Conservation (phyloP, 2,329 filamentous ascomycete species). For the Fusarium oxysporum region DNA sequence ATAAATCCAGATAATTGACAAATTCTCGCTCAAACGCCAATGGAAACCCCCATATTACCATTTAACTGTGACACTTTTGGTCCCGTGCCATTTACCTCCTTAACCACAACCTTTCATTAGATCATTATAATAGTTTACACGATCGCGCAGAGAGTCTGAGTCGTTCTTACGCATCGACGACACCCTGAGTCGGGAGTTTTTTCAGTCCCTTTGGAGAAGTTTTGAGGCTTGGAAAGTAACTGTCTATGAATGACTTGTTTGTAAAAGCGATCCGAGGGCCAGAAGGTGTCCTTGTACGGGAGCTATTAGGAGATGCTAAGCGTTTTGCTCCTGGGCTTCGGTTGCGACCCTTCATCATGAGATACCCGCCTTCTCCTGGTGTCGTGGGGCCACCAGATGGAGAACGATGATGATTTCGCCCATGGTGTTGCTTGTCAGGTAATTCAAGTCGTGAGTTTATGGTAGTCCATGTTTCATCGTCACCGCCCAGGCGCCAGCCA, state of each 20-base stretch:
- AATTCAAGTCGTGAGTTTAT: slow-evolving; percentile 65
- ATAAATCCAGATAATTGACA: not conserved
- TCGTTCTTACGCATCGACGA: slow-evolving; percentile 34
- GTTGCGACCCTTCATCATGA: slow-evolving; percentile 58
- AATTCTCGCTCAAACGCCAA: slow-evolving; percentile 22
- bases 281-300: slow-evolving; percentile 62
- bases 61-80: slow-evolving; percentile 10
- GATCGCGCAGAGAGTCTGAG: not conserved
- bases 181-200: slow-evolving; percentile 38
- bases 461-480: slow-evolving; percentile 63
- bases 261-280: slow-evolving; percentile 50
- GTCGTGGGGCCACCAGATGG: slow-evolving; percentile 55
- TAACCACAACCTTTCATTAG: slow-evolving; percentile 21
- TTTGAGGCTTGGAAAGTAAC: slow-evolving; percentile 56
- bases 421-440: slow-evolving; percentile 55
- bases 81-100: not conserved
- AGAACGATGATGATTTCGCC: slow-evolving; percentile 58
- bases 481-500: slow-evolving; percentile 63
- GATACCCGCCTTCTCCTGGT: slow-evolving; percentile 54
- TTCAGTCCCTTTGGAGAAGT: slow-evolving; percentile 50
- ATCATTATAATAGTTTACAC: slow-evolving; percentile 36
- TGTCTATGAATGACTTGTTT: slow-evolving; percentile 48
- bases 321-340: slow-evolving; percentile 51
- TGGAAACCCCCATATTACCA: not conserved
- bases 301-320: slow-evolving; percentile 58